Evolutionary conservation across 2,329 filamentous ascomycete species (phyloP).

Genomic region (Fusarium sp.): DNA sequence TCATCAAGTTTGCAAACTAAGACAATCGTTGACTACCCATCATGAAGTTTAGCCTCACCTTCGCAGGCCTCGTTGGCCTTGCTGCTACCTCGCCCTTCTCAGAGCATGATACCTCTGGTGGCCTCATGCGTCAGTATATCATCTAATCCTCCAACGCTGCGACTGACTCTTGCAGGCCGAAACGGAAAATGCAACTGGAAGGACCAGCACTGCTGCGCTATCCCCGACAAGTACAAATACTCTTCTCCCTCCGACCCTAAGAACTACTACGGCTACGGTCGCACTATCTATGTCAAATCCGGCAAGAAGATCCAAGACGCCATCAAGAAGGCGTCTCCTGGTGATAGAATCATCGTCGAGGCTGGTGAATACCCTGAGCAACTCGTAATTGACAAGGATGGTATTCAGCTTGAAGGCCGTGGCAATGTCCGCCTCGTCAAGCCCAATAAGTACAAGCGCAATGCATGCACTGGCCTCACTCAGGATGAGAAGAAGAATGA

Average conservation of each 20-base stretch:
- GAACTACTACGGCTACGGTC: background rate
- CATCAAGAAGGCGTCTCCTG: constrained; percentile 40
- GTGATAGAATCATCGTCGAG: constrained; percentile 46
- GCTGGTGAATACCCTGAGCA: constrained; percentile 48
- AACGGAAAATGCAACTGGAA: constrained; percentile 24
- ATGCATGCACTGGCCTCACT: constrained; percentile 46
- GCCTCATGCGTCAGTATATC: constrained; percentile 10
- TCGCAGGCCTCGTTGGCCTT: constrained; percentile 8
- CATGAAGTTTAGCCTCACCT: constrained; percentile 20
- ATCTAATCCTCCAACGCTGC: rapidly evolving
- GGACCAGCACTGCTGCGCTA: constrained; percentile 23
- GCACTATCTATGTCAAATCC: constrained; percentile 26
- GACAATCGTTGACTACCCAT: background rate
- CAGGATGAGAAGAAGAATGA: constrained; percentile 22
- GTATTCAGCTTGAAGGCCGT: constrained; percentile 45
- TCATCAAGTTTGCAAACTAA: background rate
- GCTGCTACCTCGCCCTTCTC: constrained; percentile 19
- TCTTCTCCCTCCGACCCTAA: background rate
- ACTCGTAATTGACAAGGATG: constrained; percentile 46
- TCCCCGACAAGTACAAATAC: background rate
- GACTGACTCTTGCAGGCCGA: constrained; percentile 16
- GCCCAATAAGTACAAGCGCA: constrained; percentile 34
- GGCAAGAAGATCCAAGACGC: constrained; percentile 45
- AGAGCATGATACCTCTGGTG: background rate
- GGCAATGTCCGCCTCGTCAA: constrained; percentile 39